A percentile compares a stretch with the other conserved stretches of the same genome.
Conservation (phyloP, 148 eudicot genomes). For the Talinum fruticosum region DNA sequence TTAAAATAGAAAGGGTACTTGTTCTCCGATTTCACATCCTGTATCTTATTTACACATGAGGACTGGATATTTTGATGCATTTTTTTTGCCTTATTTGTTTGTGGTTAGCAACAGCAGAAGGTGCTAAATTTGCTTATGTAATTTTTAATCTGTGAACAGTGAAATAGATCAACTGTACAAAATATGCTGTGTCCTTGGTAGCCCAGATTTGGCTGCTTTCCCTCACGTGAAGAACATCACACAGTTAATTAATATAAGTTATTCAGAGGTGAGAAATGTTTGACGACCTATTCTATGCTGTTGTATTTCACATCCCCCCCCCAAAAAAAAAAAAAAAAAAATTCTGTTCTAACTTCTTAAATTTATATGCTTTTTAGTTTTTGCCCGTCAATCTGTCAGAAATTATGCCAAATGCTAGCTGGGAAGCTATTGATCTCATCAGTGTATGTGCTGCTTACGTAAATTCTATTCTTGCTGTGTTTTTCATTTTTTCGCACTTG, state of each 20-base stretch:
- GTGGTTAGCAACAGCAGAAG: background rate
- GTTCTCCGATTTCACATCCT: no score
- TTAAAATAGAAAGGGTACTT: background rate
- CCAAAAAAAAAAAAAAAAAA: background rate
- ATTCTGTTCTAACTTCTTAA: conserved; percentile 15
- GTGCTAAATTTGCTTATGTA: conserved; percentile 8
- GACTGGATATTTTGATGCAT: background rate
- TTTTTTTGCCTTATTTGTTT: background rate
- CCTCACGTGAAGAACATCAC: conserved; percentile 60
- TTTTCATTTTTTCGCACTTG: background rate
- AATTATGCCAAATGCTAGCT: conserved; percentile 73
- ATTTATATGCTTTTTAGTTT: conserved; percentile 34
- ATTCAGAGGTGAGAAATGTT: conserved; percentile 54
- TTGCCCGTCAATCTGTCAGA: conserved; percentile 61
- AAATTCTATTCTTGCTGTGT: conserved; percentile 1
- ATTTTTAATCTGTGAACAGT: conserved; percentile 44
- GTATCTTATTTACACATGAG: background rate
- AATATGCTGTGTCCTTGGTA: conserved; percentile 89
- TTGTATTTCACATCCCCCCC: background rate
- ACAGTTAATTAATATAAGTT: conserved; percentile 49
- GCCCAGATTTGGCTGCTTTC: conserved; percentile 65
- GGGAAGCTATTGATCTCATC: conserved; percentile 84
- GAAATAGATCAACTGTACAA: conserved; percentile 87
- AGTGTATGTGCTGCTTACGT: conserved; percentile 43
- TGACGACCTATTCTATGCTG: background rate